These are phyloP conservation scores for Arachnopeziza araneosa DNA, from an alignment of 2,329 filamentous ascomycete species.

Conservation along the genomic window DNA sequence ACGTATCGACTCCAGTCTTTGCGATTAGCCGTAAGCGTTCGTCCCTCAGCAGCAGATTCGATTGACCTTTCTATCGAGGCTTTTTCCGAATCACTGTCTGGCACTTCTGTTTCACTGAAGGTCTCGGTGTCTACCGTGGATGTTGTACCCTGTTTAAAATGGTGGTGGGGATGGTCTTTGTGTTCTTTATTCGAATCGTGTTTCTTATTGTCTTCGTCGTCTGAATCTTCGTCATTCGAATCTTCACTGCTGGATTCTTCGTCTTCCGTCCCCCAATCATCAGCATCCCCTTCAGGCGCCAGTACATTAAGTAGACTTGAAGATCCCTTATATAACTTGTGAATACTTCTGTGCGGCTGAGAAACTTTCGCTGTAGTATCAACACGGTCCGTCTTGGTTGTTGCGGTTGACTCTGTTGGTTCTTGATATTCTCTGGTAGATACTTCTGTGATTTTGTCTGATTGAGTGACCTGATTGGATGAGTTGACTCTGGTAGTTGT, in stretches of 20 bases:
- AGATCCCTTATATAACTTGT: background rate
- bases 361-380: background rate
- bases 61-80: background rate
- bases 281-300: background rate
- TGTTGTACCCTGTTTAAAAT: background rate
- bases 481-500: background rate
- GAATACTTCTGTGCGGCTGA: background rate
- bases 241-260: no score
- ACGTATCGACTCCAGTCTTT: conserved; percentile 5
- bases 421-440: background rate
- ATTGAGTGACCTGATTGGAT: background rate
- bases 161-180: background rate
- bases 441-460: background rate
- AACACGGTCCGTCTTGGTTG: background rate
- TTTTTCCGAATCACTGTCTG: background rate
- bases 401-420: background rate
- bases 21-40: background rate
- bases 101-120: background rate
- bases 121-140: background rate
- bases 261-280: background rate
- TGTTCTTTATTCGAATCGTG: background rate
- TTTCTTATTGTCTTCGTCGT: background rate
- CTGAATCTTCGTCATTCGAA: background rate
- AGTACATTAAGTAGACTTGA: background rate
- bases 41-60: background rate